A percentile compares a stretch with the other conserved stretches of the same genome.
phyloP scores from a whole-genome alignment of 1,284 basidiomycete species.

The Sanguinoderma infundibulare region DNA sequence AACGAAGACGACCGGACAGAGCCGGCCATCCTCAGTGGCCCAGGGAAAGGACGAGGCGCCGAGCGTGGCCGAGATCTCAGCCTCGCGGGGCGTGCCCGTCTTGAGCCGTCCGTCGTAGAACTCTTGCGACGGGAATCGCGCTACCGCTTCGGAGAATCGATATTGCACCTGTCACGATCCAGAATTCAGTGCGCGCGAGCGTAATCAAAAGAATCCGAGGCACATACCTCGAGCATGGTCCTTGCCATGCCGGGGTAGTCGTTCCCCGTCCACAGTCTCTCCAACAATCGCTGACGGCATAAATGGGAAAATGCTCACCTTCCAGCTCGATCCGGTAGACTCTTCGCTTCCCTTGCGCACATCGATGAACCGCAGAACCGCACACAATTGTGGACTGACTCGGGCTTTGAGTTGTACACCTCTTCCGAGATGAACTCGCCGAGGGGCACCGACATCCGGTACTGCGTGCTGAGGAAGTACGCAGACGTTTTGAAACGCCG shows the following conservation, averaged over 20 bases:
- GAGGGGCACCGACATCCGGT: constrained; percentile 53
- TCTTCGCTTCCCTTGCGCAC: constrained; percentile 43
- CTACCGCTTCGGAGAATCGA: constrained; percentile 60
- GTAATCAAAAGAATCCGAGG: background rate
- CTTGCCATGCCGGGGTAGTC: constrained; percentile 44
- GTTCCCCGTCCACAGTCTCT: constrained; percentile 55
- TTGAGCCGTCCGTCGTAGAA: constrained; percentile 60
- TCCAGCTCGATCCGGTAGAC: constrained; percentile 44
- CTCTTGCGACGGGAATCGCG: constrained; percentile 60
- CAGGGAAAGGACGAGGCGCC: constrained; percentile 55
- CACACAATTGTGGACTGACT: constrained; percentile 39
- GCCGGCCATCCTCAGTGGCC: constrained; percentile 41
- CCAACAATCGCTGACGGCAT: no score
- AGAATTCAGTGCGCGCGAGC: background rate
- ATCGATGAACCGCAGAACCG: constrained; percentile 50
- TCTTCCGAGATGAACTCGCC: constrained; percentile 51
- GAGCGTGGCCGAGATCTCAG: constrained; percentile 45
- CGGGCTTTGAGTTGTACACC: constrained; percentile 45
- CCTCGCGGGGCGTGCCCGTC: constrained; percentile 49
- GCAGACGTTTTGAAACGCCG: constrained; percentile 38
- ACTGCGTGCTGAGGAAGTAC: constrained; percentile 43
- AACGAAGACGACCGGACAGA: constrained; percentile 59
- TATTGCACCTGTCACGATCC: constrained; percentile 54
- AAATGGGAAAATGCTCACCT: no score
- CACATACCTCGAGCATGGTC: constrained; percentile 61